Percentiles rank a stretch among this genome's conserved stretches.
These are phyloP conservation scores for Globisporangium recalcitrans DNA, from an alignment of 352 stramenopile species.

Conservation along the genomic window DNA sequence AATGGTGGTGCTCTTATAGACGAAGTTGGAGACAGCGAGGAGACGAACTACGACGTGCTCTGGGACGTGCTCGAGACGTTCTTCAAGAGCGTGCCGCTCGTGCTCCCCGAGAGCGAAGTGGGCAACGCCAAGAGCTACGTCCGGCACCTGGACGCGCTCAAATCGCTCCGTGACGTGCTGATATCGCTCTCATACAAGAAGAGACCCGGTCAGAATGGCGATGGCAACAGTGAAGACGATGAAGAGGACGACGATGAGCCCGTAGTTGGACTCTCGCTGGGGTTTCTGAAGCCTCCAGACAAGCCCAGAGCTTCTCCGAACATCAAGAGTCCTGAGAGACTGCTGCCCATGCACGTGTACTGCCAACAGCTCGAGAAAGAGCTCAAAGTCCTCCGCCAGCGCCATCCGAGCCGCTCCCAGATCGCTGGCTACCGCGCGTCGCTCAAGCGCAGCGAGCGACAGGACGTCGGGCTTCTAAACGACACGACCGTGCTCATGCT, in stretches of 20 bases:
- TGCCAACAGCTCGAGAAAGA: conserved; percentile 64
- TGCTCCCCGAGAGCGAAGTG: conserved; percentile 40
- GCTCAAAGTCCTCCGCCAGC: conserved; percentile 36
- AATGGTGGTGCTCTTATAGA: conserved; percentile 2
- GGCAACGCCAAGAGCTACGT: conserved; percentile 43
- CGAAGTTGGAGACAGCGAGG: background rate
- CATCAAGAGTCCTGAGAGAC: background rate
- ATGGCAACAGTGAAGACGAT: conserved; percentile 14
- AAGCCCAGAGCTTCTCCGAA: background rate
- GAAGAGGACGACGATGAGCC: conserved; percentile 17
- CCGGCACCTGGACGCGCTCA: conserved; percentile 52
- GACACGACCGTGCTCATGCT: conserved; percentile 56
- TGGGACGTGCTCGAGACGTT: conserved; percentile 64
- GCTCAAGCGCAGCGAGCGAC: conserved; percentile 19
- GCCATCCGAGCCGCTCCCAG: conserved; percentile 16
- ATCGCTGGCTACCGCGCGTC: conserved; percentile 7
- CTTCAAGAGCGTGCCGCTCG: conserved; percentile 49
- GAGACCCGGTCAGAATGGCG: conserved; percentile 1
- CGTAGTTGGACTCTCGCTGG: conserved; percentile 9
- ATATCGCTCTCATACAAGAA: conserved; percentile 46
- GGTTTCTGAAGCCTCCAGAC: background rate
- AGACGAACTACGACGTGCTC: conserved; percentile 29
- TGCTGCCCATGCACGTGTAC: conserved; percentile 48
- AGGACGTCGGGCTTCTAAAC: conserved; percentile 45
- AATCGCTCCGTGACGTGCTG: conserved; percentile 47